These are phyloP conservation scores for Venturiaceae sp. DNA, from an alignment of 2,329 filamentous ascomycete species.

Conservation along the genomic window DNA sequence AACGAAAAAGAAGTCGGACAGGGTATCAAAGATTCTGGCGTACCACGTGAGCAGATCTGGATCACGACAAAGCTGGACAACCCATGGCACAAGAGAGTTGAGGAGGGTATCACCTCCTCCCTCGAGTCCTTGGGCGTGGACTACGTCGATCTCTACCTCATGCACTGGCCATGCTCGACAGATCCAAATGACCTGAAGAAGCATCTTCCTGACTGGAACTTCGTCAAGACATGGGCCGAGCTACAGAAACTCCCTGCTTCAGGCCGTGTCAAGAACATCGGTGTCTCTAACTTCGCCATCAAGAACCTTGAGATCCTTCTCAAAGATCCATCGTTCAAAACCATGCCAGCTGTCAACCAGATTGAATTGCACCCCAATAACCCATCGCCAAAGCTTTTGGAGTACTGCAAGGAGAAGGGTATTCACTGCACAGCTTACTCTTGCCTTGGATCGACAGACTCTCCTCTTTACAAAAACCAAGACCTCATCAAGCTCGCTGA, in stretches of 20 bases:
- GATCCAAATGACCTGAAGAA: constrained; percentile 7
- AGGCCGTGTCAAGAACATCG: constrained; percentile 70
- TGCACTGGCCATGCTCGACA: constrained; percentile 26
- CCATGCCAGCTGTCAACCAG: constrained; percentile 64
- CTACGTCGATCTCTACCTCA: constrained; percentile 59
- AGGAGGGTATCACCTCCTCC: constrained; percentile 49
- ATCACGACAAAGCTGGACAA: constrained; percentile 80
- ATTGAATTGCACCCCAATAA: constrained; percentile 74
- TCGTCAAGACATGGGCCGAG: constrained; percentile 37
- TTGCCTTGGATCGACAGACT: constrained; percentile 62
- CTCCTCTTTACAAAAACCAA: constrained; percentile 57
- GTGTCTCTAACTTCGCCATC: constrained; percentile 80
- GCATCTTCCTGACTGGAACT: constrained; percentile 1
- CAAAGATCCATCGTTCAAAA: constrained; percentile 53
- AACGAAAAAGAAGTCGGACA: constrained; percentile 67
- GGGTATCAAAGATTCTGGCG: constrained; percentile 57
- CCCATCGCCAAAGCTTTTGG: constrained; percentile 69
- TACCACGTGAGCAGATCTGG: constrained; percentile 60
- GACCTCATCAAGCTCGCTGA: constrained; percentile 54
- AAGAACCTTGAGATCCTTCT: constrained; percentile 67
- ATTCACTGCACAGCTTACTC: constrained; percentile 71
- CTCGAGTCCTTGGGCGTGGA: constrained; percentile 53
- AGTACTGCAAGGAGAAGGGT: constrained; percentile 61
- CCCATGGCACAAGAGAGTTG: constrained; percentile 63
- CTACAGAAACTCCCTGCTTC: constrained; percentile 59